phyloP scores from a whole-genome alignment of 768 basidiomycete genomes.

The Paxillus rubicundulus region DNA sequence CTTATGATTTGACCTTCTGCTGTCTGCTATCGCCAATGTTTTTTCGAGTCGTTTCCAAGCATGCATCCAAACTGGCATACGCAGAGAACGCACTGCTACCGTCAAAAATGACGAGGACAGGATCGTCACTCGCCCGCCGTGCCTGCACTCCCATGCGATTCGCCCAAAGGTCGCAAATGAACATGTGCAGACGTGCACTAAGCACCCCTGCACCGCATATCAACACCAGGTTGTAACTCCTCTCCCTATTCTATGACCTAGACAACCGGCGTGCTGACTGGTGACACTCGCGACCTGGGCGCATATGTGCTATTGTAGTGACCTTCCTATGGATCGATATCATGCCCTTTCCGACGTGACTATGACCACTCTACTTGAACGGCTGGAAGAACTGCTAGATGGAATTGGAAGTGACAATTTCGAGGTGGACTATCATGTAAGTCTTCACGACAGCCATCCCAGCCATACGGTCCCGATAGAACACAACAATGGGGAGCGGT shows the following conservation, averaged over 20 bases:
- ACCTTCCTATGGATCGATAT: conserved; percentile 63
- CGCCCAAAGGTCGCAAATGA: background rate
- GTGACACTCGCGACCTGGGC: background rate
- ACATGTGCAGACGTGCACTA: conserved; percentile 20
- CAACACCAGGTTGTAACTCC: conserved; percentile 46
- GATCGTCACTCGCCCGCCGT: background rate
- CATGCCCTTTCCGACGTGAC: conserved; percentile 69
- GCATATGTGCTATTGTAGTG: conserved; percentile 28
- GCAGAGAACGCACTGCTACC: background rate
- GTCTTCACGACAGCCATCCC: conserved; percentile 22
- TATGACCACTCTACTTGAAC: conserved; percentile 75
- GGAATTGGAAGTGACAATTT: conserved; percentile 49
- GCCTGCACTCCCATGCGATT: background rate
- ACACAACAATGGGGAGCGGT: background rate
- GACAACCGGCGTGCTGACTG: background rate
- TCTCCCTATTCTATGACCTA: background rate
- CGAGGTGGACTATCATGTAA: conserved; percentile 88
- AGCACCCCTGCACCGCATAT: conserved; percentile 59
- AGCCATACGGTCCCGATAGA: background rate
- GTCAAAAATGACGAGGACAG: conserved; percentile 6
- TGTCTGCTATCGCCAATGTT: conserved; percentile 12
- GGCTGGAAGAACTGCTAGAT: conserved; percentile 72
- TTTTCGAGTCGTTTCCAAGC: conserved; percentile 16
- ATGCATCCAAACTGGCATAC: conserved; percentile 7
- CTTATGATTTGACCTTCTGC: background rate